Evolutionary conservation across 2,329 filamentous ascomycete species (phyloP).

Genomic region (Westerdykella sp.): DNA sequence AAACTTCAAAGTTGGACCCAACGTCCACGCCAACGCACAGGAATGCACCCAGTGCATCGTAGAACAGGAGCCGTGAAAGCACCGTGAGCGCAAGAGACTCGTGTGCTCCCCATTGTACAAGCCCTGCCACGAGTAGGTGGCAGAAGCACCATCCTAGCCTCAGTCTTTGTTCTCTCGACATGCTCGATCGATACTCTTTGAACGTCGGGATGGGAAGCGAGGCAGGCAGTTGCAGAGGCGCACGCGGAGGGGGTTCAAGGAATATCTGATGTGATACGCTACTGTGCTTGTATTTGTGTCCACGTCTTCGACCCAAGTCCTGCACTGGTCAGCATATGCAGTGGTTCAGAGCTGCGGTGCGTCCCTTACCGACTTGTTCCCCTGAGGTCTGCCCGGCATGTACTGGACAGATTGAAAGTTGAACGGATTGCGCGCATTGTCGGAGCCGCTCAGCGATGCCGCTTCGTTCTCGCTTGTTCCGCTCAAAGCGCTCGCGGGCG

Average conservation of each 20-base stretch:
- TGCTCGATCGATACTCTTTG: slow-evolving; percentile 79
- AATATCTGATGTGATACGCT: slow-evolving; percentile 96
- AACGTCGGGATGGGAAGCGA: slow-evolving; percentile 88
- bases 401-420: slow-evolving; percentile 73
- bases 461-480: slow-evolving; percentile 24
- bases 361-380: slow-evolving; percentile 53
- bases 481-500: slow-evolving; percentile 23
- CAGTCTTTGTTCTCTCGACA: slow-evolving; percentile 79
- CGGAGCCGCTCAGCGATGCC: slow-evolving; percentile 26
- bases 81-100: slow-evolving; percentile 88
- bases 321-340: slow-evolving; percentile 38
- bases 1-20: slow-evolving; percentile 93
- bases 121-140: slow-evolving; percentile 75
- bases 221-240: slow-evolving; percentile 81
- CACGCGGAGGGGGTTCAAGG: slow-evolving; percentile 78
- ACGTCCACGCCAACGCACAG: slow-evolving; percentile 91
- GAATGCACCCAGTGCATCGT: slow-evolving; percentile 86
- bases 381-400: slow-evolving; percentile 55
- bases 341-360: too few relatives aligned
- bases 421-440: slow-evolving; percentile 63
- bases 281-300: slow-evolving; percentile 97
- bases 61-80: slow-evolving; percentile 86
- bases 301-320: slow-evolving; percentile 85
- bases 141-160: slow-evolving; percentile 85
- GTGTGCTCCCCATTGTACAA: slow-evolving; percentile 78